Evolutionary conservation across 2,329 filamentous ascomycete genomes (phyloP).

Genomic region (Xylariales sp.): DNA sequence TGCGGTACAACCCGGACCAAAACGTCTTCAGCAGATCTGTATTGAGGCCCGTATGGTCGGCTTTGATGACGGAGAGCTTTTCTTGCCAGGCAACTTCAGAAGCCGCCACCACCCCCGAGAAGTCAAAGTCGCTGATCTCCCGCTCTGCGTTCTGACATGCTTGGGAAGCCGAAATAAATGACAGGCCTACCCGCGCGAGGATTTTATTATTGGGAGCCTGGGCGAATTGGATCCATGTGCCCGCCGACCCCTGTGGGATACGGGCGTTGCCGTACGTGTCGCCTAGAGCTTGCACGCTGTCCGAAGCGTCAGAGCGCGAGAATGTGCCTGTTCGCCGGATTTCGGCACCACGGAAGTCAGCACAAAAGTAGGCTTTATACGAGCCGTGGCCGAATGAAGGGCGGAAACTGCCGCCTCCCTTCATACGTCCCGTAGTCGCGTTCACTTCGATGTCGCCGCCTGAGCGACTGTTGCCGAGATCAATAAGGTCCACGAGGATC

Average conservation of each 20-base stretch:
- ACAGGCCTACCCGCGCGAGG: conserved; percentile 76
- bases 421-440: conserved; percentile 63
- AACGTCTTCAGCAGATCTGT: conserved; percentile 71
- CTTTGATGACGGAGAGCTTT: conserved; percentile 69
- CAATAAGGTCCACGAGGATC: conserved; percentile 69
- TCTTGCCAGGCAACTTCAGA: conserved; percentile 71
- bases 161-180: conserved; percentile 74
- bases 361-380: conserved; percentile 70
- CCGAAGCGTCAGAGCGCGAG: conserved; percentile 58
- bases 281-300: conserved; percentile 42
- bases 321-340: conserved; percentile 69
- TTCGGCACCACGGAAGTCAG: conserved; percentile 66
- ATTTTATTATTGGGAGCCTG: conserved; percentile 60
- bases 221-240: conserved; percentile 73
- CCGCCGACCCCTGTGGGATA: conserved; percentile 55
- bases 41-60: conserved; percentile 66
- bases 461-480: conserved; percentile 63
- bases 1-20: conserved; percentile 77
- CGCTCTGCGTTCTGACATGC: conserved; percentile 76
- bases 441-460: conserved; percentile 65
- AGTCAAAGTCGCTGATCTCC: conserved; percentile 75
- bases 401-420: conserved; percentile 68
- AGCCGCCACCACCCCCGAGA: conserved; percentile 64
- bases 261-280: conserved; percentile 48
- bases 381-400: conserved; percentile 70